Base-by-base conservation (phyloP, 148 eudicot species). In the Tetragonia tetragonoides region DNA sequence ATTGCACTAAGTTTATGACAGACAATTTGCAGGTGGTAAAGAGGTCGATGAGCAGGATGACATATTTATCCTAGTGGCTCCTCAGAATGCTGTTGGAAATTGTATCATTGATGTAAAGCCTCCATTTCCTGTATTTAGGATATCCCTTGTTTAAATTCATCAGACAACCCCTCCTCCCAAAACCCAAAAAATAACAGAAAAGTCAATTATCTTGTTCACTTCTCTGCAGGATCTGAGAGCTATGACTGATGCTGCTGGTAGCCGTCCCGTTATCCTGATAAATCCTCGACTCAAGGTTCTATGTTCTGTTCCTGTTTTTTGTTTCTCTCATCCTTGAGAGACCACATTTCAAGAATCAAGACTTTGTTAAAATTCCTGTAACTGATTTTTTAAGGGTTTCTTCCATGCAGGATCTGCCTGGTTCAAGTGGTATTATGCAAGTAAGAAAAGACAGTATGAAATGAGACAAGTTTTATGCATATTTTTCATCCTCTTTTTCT, bases 11-110 rank as follows among this genome's bases (percentile, higher is more conserved):
- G 16, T 46, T 62, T 42, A 63, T 37, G 51, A 51, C 34, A 42
- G 20, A 20, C 54, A 42, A 44, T 68, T 62, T 75, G 79, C 83
- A 95, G 99, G 97, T 80, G 97, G 82, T 77, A 84, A 85, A 64
- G 99, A 95, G 84, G 99, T 95, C 53, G 90, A 81, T 39, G 97
- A 95, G 75, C 87, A 87, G 78, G 99, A 95, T 89, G 99, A 91
- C 82, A 87, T 95, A 81, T 95, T 90, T 75, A 93, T 95, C 77
- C 86, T 95, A 75, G 94, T 95, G 80, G 99, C 99, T 84, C 99
- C 99, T 40, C 99, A 95, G 82, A 95, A 95, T 90, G 99, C 99
- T 21, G 88, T 95, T 63, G 99, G 99, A 74, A 95, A 95, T 83
- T 95, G 99, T 73, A 95, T 95, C 62, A 93, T 95, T 70, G 94